Percentiles rank a stretch among this genome's conserved stretches.
Evolutionary conservation across 148 eudicot species (phyloP).

Genomic region (Polygonum aviculare): DNA sequence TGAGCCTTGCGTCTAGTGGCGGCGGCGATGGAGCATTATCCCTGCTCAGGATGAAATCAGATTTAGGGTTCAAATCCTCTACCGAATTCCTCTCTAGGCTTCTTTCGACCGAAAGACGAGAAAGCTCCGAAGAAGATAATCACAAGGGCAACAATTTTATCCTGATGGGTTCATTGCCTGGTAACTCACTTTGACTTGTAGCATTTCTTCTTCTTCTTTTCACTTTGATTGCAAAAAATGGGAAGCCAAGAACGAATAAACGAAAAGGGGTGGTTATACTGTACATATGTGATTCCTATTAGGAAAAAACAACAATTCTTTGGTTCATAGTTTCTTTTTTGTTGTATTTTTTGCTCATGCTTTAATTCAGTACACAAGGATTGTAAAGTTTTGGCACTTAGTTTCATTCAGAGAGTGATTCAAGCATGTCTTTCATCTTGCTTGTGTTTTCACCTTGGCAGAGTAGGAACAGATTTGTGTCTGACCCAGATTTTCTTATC

Average conservation of each 20-base stretch:
- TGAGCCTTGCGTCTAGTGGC: conserved; percentile 11
- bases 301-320: neutral
- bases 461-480: neutral
- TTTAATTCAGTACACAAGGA: neutral
- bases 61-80: conserved; percentile 37
- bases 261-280: neutral
- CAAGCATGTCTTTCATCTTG: neutral
- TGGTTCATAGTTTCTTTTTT: neutral
- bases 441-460: too few species aligned
- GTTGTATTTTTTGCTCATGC: neutral
- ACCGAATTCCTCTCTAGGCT: conserved; percentile 47
- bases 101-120: conserved; percentile 37
- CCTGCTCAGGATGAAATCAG: conserved; percentile 24
- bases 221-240: neutral
- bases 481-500: neutral
- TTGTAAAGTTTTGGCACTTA: neutral
- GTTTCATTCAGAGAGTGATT: neutral
- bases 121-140: conserved; percentile 17
- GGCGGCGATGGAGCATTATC: conserved; percentile 20
- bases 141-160: conserved; percentile 39
- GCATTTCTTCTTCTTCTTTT: neutral
- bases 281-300: conserved; percentile 5
- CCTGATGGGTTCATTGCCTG: conserved; percentile 77
- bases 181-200: conserved; percentile 39
- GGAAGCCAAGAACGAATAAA: neutral